These are phyloP conservation scores for Glebionis coronaria DNA, from an alignment of 129 eudicot species.

Conservation along the genomic window DNA sequence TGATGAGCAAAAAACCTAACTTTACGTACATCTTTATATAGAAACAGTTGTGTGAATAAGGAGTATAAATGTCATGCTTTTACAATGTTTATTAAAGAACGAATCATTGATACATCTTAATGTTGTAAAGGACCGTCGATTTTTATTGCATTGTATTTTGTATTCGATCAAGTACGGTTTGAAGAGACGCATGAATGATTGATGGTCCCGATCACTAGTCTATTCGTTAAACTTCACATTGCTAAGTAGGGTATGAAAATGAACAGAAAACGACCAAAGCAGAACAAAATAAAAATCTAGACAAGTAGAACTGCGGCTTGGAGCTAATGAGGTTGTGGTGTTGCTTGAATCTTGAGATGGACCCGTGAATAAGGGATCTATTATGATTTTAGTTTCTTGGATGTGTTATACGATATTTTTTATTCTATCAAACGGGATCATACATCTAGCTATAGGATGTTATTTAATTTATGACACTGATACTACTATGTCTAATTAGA, in stretches of 20 bases:
- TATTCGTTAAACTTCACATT: neutral
- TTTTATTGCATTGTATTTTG: neutral
- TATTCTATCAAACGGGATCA: too few relatives aligned
- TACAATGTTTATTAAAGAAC: too few relatives aligned
- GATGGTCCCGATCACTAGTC: constrained; percentile 17
- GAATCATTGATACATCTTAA: too few relatives aligned
- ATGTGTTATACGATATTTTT: too few relatives aligned
- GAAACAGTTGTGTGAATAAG: too few relatives aligned
- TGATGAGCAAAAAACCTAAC: too few relatives aligned
- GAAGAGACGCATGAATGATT: neutral
- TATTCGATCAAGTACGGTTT: neutral
- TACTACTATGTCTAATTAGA: too few relatives aligned
- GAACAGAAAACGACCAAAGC: neutral
- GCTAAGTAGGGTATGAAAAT: constrained; percentile 11
- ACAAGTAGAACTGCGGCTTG: neutral
- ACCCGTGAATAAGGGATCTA: too few relatives aligned
- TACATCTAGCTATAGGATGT: too few relatives aligned
- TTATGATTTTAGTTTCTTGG: too few relatives aligned
- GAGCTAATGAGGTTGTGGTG: neutral
- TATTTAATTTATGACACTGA: too few relatives aligned
- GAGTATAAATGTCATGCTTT: too few relatives aligned
- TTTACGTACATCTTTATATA: neutral
- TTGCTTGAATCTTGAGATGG: neutral
- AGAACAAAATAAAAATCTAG: constrained; percentile 2
- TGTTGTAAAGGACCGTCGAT: neutral